Evolutionary conservation across 306 rosid species (phyloP), one percentile per base, ranked within the genome.

Genomic region (Sechiopsis laciniata): DNA sequence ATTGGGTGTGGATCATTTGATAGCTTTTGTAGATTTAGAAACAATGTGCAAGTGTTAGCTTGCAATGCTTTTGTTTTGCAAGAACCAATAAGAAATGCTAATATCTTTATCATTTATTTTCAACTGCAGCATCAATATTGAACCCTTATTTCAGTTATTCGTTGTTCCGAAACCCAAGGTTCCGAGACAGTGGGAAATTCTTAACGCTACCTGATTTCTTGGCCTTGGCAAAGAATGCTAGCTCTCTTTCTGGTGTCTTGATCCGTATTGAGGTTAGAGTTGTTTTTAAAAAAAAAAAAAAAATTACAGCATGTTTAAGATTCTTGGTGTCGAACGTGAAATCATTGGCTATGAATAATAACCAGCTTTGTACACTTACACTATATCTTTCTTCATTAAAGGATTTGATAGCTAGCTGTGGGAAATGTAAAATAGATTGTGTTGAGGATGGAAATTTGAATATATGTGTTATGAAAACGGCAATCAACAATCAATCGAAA

Each of bases 261-360:
- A 85, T 95, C 77, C 75, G 72, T 80, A 80, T 95, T 80, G 91
- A 95, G 92, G 99, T 89, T 66, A 29, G 92, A 42, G 55, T 19
- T 66, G 17, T 73, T 45, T 45, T 55, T 45, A 66, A n/a, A n/a
- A n/a, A n/a, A n/a, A n/a, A n/a, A n/a, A n/a, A n/a, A n/a, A n/a
- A n/a, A 45, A 22, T 21, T 7, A 14, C 42, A 24, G 8, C 10
- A 7, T 22, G 42, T 50, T 56, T 48, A 70, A 51, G 60, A 70
- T 70, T 22, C 20, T 70, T 70, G 74, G 48, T 70, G 24, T 70
- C 32, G 59, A 26, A 70, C n/a, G 46, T 70, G 60, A 21, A 69
- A 70, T 70, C 56, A 70, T 69, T 69, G 50, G 10, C 29, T 20
- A 50, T 50, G 10, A 15, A 69, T 51, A 22, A 52, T 16, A 32